A percentile compares a stretch with the other conserved stretches of the same genome.
Evolutionary conservation across 352 stramenopile genomes (phyloP).

Genomic region (Pythium oligandrum): DNA sequence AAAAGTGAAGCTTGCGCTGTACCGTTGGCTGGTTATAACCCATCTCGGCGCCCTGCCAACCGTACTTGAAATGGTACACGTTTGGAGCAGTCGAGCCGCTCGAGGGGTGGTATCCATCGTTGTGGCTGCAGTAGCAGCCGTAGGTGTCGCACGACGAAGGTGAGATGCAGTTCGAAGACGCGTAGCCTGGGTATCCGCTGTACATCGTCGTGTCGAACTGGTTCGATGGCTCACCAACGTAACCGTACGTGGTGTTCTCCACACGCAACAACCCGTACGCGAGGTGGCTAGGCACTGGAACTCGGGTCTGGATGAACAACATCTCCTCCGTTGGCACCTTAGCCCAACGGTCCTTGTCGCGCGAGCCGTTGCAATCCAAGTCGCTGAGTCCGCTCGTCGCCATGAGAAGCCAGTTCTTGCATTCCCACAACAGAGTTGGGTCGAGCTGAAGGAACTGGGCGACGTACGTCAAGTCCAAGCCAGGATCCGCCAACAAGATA

Average conservation of each 20-base stretch:
- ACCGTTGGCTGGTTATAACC: conserved; percentile 20
- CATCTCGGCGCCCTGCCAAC: conserved; percentile 62
- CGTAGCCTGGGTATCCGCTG: conserved; percentile 30
- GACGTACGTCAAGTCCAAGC: conserved; percentile 73
- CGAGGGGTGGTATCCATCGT: conserved; percentile 38
- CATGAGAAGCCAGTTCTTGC: conserved; percentile 70
- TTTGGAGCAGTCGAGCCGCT: conserved; percentile 30
- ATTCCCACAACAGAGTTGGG: conserved; percentile 73
- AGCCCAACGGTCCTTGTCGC: conserved; percentile 56
- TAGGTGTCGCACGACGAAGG: conserved; percentile 70
- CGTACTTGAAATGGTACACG: conserved; percentile 83
- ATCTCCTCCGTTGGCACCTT: conserved; percentile 69
- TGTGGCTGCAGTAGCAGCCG: conserved; percentile 52
- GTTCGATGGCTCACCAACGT: conserved; percentile 13
- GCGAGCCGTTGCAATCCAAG: conserved; percentile 30
- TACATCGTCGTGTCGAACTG: conserved; percentile 15
- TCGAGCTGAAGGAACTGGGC: conserved; percentile 78
- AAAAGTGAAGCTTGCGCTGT: conserved; percentile 23
- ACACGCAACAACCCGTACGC: conserved; percentile 49
- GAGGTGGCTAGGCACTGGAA: conserved; percentile 59
- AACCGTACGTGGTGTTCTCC: conserved; percentile 42
- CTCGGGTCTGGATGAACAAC: conserved; percentile 64
- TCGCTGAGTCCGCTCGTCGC: conserved; percentile 56
- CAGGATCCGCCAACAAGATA: conserved; percentile 61
- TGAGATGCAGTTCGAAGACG: conserved; percentile 30